Percentiles rank a stretch among this genome's conserved stretches.
Evolutionary conservation across 179 eudicot genomes (phyloP).

Genomic region (Silene noctiflora): DNA sequence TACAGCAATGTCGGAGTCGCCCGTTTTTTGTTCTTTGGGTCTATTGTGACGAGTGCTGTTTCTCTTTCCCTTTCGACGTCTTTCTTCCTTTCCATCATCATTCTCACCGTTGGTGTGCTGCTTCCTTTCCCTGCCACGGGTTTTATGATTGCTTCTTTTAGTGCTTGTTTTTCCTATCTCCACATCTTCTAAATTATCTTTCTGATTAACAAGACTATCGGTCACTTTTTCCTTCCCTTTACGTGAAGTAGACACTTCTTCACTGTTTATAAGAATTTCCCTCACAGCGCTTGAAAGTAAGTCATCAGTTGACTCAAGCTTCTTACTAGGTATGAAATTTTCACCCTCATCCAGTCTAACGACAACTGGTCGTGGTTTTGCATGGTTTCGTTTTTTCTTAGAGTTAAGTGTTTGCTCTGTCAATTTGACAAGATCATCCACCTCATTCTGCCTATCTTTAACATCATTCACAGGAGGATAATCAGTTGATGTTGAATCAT

Average conservation of each 20-base stretch:
- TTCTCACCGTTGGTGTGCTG: slow-evolving; percentile 38
- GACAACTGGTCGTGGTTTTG: slow-evolving; percentile 76
- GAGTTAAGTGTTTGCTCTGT: slow-evolving; percentile 62
- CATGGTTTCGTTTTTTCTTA: slow-evolving; percentile 60
- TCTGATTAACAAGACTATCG: slow-evolving; percentile 29
- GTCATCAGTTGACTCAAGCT: slow-evolving; percentile 41
- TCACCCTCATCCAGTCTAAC: slow-evolving; percentile 75
- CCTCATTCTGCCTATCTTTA: slow-evolving; percentile 36
- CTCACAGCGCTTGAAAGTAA: slow-evolving; percentile 72
- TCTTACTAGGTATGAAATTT: slow-evolving; percentile 30
- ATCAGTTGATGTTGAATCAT: slow-evolving; percentile 41
- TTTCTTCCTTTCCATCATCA: slow-evolving; percentile 46
- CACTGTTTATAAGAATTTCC: slow-evolving; percentile 58
- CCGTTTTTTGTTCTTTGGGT: slow-evolving; percentile 51
- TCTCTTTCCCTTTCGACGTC: slow-evolving; percentile 41
- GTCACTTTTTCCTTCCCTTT: slow-evolving; percentile 53
- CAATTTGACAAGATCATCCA: slow-evolving; percentile 69
- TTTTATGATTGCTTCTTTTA: slow-evolving; percentile 50
- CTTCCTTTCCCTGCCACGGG: slow-evolving; percentile 55
- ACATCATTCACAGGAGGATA: slow-evolving; percentile 78
- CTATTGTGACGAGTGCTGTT: slow-evolving; percentile 47
- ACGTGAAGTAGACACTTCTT: slow-evolving; percentile 40
- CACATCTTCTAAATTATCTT: slow-evolving; percentile 21
- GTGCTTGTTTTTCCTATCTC: slow-evolving; percentile 31
- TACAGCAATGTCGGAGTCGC: slow-evolving; percentile 36